phyloP scores from a whole-genome alignment of 208 protist genomes.

The Leishmania gerbilli region DNA sequence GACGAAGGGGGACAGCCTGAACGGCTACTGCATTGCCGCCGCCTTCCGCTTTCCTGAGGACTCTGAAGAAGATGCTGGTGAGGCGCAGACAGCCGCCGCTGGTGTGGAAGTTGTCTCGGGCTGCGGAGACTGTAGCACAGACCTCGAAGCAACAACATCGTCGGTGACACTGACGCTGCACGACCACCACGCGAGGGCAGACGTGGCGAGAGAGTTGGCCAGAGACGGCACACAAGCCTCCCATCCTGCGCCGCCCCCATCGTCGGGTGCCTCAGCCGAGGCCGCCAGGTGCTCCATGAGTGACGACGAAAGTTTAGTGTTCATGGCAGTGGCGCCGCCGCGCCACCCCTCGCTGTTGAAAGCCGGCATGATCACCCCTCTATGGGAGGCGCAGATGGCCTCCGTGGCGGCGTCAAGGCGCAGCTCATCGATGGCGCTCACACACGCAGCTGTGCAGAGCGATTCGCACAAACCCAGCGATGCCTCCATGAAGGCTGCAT shows the following conservation, averaged over 20 bases:
- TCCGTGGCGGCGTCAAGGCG: background rate
- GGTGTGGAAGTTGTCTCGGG: background rate
- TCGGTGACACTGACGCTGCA: background rate
- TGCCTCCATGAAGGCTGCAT: background rate
- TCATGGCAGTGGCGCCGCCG: conserved; percentile 15
- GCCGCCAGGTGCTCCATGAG: background rate
- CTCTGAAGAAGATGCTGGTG: background rate
- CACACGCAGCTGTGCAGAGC: background rate
- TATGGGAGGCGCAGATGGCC: conserved; percentile 1
- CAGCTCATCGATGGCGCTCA: background rate
- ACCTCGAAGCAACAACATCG: background rate
- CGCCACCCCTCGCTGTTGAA: background rate
- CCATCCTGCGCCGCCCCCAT: background rate
- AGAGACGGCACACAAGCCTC: background rate
- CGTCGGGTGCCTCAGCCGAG: background rate
- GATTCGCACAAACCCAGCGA: no score
- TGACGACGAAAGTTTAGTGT: background rate
- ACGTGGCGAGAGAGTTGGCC: background rate
- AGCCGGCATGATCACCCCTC: background rate
- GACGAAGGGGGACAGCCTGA: background rate
- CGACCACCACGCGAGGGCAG: background rate
- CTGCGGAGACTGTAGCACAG: background rate
- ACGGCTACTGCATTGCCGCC: conserved; percentile 28
- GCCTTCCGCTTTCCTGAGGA: conserved; percentile 19
- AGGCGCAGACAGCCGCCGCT: background rate